Percentiles rank a stretch among this genome's conserved stretches.
Conservation (phyloP, 176 grass and related monocot species). For the Themeda triandra region DNA sequence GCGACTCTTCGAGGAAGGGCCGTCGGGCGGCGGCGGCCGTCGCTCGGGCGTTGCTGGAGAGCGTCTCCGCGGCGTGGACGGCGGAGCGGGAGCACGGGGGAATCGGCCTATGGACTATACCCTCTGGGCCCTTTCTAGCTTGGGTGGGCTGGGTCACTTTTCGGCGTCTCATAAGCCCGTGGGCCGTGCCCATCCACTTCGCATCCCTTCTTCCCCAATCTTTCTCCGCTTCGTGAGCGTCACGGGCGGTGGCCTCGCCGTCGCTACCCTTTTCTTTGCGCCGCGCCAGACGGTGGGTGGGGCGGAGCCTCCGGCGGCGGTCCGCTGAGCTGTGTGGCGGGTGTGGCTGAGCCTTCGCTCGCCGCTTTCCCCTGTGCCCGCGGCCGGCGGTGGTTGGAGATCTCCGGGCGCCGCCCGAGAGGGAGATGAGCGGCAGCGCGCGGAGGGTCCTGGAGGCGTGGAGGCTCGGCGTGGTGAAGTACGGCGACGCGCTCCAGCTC, state of each 20-base stretch:
- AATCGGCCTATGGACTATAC: not conserved
- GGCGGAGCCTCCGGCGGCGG: no score
- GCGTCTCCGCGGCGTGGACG: not conserved
- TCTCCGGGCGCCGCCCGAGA: not conserved
- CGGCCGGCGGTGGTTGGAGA: no score
- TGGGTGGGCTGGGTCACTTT: not conserved
- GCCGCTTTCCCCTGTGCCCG: no score
- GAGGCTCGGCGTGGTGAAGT: constrained; percentile 63
- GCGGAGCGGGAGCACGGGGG: not conserved
- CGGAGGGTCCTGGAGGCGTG: constrained; percentile 62
- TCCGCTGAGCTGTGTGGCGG: no score
- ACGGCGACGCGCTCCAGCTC: constrained; percentile 74
- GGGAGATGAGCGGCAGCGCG: constrained; percentile 39
- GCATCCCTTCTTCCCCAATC: no score
- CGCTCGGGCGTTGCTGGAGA: not conserved
- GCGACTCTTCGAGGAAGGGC: not conserved
- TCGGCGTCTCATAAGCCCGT: not conserved
- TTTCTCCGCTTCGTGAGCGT: no score
- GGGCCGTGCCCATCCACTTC: constrained; percentile 11
- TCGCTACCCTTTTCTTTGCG: no score
- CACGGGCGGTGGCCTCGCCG: no score
- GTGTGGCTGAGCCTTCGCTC: no score
- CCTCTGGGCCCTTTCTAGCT: not conserved
- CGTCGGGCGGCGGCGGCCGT: not conserved
- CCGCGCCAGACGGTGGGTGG: no score